A percentile compares a stretch with the other conserved stretches of the same genome.
Conservation (phyloP, 495 filamentous ascomycete genomes). For the Amphirosellinia nigrospora region DNA sequence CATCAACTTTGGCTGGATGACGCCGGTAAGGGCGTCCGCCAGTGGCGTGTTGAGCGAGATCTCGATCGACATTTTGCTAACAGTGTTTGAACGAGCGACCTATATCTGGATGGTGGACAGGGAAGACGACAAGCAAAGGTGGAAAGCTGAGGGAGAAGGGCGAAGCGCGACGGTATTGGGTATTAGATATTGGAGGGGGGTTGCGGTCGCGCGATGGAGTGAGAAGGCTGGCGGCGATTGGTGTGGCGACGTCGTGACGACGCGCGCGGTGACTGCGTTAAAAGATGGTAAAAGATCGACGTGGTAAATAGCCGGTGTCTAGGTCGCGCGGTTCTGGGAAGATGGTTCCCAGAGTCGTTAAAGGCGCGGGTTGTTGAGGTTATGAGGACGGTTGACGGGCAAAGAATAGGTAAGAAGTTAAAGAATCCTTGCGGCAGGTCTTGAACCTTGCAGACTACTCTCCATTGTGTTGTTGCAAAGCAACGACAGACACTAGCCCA, state of each 20-base stretch:
- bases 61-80: conserved; percentile 69
- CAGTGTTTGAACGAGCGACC: not conserved
- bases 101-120: not conserved
- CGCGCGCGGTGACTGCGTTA: conserved; percentile 14
- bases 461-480: conserved; percentile 8
- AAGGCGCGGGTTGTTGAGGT: conserved; percentile 4
- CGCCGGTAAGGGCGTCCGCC: conserved; percentile 77
- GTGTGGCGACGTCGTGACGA: conserved; percentile 26
- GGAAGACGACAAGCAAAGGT: not conserved
- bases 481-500: not conserved
- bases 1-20: conserved; percentile 90
- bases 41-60: conserved; percentile 76
- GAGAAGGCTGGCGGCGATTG: conserved; percentile 11
- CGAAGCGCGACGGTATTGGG: conserved; percentile 8
- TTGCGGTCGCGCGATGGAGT: conserved; percentile 11
- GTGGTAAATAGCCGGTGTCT: not conserved
- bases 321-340: not conserved
- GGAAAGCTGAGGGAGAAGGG: not conserved
- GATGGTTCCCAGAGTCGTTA: not conserved
- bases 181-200: no score
- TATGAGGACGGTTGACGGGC: not conserved
- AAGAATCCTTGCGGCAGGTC: conserved; percentile 26
- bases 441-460: conserved; percentile 14
- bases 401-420: conserved; percentile 21
- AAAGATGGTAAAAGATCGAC: conserved; percentile 13